Percentiles rank a stretch among this genome's conserved stretches.
These are phyloP conservation scores for Nicotiana tabacum DNA, from an alignment of 257 asterid species.

Conservation along the genomic window DNA sequence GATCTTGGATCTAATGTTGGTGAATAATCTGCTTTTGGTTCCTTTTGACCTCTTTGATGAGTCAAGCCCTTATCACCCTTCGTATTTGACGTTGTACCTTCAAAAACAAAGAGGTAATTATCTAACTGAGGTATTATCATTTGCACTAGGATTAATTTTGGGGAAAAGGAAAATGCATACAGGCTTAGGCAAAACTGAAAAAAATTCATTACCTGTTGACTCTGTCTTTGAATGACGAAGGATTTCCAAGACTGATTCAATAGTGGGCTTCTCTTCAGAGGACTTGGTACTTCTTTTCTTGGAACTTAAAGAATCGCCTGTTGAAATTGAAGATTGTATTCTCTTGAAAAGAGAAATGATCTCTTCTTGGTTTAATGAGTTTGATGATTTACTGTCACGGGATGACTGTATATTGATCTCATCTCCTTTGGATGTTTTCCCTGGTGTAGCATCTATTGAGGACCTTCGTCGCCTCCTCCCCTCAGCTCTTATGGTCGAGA, in stretches of 20 bases:
- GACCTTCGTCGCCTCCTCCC: slow-evolving; percentile 28
- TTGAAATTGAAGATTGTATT: slow-evolving; percentile 57
- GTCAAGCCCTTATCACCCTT: slow-evolving; percentile 21
- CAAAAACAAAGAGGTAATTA: slow-evolving; percentile 1
- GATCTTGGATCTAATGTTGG: slow-evolving; percentile 17
- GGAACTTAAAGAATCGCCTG: slow-evolving; percentile 29
- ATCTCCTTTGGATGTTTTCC: slow-evolving; percentile 29
- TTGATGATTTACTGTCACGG: slow-evolving; percentile 26
- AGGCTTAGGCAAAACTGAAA: neutral
- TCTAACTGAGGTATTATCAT: neutral
- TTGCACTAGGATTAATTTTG: neutral
- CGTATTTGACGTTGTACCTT: slow-evolving; percentile 31
- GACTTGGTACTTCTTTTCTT: slow-evolving; percentile 35
- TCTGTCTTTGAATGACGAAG: slow-evolving; percentile 48
- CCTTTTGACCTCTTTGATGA: slow-evolving; percentile 21
- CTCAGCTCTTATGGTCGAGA: slow-evolving; percentile 34
- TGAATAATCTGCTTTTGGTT: slow-evolving; percentile 22
- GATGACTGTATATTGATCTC: slow-evolving; percentile 23
- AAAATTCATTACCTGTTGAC: slow-evolving; percentile 34
- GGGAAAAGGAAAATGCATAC: neutral
- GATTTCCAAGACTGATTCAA: slow-evolving; percentile 52
- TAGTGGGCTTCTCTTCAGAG: slow-evolving; percentile 41
- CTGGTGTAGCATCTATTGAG: slow-evolving; percentile 16
- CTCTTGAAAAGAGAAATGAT: slow-evolving; percentile 64
- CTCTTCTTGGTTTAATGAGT: slow-evolving; percentile 40